Conservation (phyloP, 495 filamentous ascomycete genomes). For the Penicilliopsis zonata region DNA sequence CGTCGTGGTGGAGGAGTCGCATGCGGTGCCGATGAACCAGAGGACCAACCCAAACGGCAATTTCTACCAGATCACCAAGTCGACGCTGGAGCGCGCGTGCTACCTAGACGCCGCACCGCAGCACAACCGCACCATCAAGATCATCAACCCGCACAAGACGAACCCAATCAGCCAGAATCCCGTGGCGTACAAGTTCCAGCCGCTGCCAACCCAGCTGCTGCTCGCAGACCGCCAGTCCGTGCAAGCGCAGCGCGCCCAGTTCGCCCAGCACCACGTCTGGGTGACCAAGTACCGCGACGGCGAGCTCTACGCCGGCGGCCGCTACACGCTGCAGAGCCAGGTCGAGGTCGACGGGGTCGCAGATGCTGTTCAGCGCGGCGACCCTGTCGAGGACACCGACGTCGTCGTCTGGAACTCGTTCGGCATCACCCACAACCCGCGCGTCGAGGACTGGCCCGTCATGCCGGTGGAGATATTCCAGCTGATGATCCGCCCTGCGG, state of each 20-base stretch:
- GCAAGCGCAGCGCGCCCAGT: constrained; percentile 71
- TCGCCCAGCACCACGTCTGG: constrained; percentile 78
- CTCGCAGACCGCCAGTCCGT: constrained; percentile 63
- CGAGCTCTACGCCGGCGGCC: constrained; percentile 75
- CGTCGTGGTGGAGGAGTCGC: constrained; percentile 60
- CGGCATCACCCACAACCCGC: constrained; percentile 52
- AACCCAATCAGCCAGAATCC: constrained; percentile 68
- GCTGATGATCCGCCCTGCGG: constrained; percentile 55
- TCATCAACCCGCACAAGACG: constrained; percentile 56
- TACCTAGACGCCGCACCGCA: constrained; percentile 56
- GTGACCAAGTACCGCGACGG: constrained; percentile 66
- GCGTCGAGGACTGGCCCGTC: constrained; percentile 54
- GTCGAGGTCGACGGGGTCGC: constrained; percentile 46
- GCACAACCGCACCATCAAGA: constrained; percentile 66
- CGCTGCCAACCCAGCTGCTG: constrained; percentile 66
- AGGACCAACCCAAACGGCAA: constrained; percentile 74
- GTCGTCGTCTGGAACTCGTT: constrained; percentile 42
- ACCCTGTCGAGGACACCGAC: constrained; percentile 37
- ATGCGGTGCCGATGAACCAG: constrained; percentile 54
- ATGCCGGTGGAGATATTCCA: constrained; percentile 55
- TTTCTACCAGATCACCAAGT: constrained; percentile 56
- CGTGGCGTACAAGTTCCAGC: constrained; percentile 71
- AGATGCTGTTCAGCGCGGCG: constrained; percentile 39
- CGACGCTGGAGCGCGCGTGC: constrained; percentile 48
- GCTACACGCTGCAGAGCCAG: constrained; percentile 75